Evolutionary conservation across 768 basidiomycete species (phyloP), one percentile per base, ranked within the genome.

Genomic region (Cytidiella melzeri): DNA sequence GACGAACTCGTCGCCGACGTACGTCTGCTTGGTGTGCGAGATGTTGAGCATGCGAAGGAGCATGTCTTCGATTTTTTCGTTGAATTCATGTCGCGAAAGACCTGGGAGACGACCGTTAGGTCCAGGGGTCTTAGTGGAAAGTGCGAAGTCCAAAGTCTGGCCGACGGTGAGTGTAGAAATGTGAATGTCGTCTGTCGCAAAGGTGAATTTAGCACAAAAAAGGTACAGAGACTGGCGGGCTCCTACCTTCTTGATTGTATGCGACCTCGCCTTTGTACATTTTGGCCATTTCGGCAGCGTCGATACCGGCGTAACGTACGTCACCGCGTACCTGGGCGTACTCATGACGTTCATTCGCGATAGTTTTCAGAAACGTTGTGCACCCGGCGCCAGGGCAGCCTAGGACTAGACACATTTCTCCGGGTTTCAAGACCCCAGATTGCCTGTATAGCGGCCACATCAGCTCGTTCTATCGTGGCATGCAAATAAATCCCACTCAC

Each of bases 351-450:
- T 83, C 75, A 61, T 93, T 92, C 18, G 92, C 78, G 51, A 95
- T 83, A 0, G 81, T 67, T 66, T 90, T 92, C 19, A 95, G 73
- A 69, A 95, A 92, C 0, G 92, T 87, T 1, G 84, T 80, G 62
- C 92, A 94, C 27, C 92, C 92, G 4, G 87, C 76, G 1, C 85
- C 87, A 3, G 91, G 91, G 47, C 87, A 83, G 18, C 91, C 91
- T 11, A 88, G 72, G 19, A 87, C 88, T 5, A 92, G 75, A 60
- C 88, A 84, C 90, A 93, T 92, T 72, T 93, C 84, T 15, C 89
- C 83, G 0, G 87, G 79, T 54, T 85, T 82, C 36, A 90, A 66
- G 15, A 82, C 69, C 36, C 88, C 90, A 5, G 80, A 81, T 19
- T 77, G 76, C 53, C 82, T 81, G 47, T 50, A n/a, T 28, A 26